A percentile compares a stretch with the other conserved stretches of the same genome.
These are phyloP conservation scores for Carex scoparia DNA, from an alignment of 176 grass and related monocot genomes.

Conservation along the genomic window DNA sequence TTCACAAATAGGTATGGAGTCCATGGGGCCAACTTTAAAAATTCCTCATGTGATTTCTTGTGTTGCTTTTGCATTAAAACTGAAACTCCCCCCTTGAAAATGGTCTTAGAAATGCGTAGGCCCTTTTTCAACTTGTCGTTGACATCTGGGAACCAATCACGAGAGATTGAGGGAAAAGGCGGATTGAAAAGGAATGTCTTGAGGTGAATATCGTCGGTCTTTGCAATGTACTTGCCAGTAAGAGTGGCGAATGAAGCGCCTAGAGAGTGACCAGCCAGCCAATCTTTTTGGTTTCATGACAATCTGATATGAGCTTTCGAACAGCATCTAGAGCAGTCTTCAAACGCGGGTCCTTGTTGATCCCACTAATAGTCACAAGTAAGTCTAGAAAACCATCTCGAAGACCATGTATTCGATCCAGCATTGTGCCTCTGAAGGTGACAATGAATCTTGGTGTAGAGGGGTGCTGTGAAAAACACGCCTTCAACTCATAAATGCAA, in stretches of 20 bases:
- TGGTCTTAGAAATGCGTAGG: neutral
- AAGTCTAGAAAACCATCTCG: slow-evolving; percentile 12
- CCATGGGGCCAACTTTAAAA: neutral
- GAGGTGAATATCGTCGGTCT: neutral
- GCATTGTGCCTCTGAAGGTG: slow-evolving; percentile 6
- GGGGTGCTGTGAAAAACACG: neutral
- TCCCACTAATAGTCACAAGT: neutral
- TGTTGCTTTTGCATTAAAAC: neutral
- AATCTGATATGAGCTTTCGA: neutral
- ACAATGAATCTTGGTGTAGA: slow-evolving; percentile 6
- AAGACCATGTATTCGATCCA: neutral
- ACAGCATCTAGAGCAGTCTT: neutral
- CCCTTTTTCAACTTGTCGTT: neutral
- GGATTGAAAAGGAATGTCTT: neutral
- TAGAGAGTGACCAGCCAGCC: slow-evolving; percentile 13
- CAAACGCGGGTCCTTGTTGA: neutral
- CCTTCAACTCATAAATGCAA: neutral
- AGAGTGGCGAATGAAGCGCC: slow-evolving; percentile 4
- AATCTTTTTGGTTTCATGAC: neutral
- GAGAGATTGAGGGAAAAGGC: slow-evolving; percentile 9
- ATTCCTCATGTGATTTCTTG: neutral
- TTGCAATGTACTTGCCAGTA: neutral
- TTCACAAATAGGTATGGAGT: slow-evolving; percentile 14
- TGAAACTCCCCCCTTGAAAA: neutral
- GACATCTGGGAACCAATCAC: neutral